Evolutionary conservation across 2,329 filamentous ascomycete species (phyloP).

Genomic region (Geosmithia putterillii): DNA sequence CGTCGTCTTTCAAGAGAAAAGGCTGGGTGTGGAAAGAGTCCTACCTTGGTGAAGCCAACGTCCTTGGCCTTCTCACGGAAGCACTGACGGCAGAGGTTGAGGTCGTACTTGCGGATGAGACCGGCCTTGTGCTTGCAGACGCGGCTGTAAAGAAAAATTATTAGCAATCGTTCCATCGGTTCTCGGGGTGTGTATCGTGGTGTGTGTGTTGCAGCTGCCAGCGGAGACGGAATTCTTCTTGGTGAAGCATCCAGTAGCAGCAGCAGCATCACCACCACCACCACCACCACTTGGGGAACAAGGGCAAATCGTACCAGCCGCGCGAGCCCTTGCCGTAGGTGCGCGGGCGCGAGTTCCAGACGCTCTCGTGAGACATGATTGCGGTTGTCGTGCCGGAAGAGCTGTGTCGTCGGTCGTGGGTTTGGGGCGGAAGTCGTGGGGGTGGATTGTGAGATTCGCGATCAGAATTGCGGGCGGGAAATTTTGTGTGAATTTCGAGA

Average conservation of each 20-base stretch:
- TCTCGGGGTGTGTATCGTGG: background rate
- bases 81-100: conserved; percentile 77
- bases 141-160: conserved; percentile 30
- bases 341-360: conserved; percentile 98
- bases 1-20: background rate
- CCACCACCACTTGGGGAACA: background rate
- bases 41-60: conserved; percentile 63
- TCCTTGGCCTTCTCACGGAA: conserved; percentile 64
- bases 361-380: conserved; percentile 71
- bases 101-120: conserved; percentile 99
- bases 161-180: background rate
- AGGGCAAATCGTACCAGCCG: conserved; percentile 57
- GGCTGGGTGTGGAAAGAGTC: conserved; percentile 6
- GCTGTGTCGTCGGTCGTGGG: background rate
- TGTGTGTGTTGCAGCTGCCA: background rate
- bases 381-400: conserved; percentile 19
- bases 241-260: too few relatives aligned
- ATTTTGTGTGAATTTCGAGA: conserved; percentile 25
- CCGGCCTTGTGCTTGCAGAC: conserved; percentile 87
- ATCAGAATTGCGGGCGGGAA: conserved; percentile 19
- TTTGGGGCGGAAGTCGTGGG: conserved; percentile 9
- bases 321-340: conserved; percentile 95
- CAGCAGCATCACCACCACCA: background rate
- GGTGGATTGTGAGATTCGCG: conserved; percentile 14
- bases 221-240: background rate